Evolutionary conservation across 2,329 filamentous ascomycete species (phyloP).

Genomic region (Xylariaceae sp.): DNA sequence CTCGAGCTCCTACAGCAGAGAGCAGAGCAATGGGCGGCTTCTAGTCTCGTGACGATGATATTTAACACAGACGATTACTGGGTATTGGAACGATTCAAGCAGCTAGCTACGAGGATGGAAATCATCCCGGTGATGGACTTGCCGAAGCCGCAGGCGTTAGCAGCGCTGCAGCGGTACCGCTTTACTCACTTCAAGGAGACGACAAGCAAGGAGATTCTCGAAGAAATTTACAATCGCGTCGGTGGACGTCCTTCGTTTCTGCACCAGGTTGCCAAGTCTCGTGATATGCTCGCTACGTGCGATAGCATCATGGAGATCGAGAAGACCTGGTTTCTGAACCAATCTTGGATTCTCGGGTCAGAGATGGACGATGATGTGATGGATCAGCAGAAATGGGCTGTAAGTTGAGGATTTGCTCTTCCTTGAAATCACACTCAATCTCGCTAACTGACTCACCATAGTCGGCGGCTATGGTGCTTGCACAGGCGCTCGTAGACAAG

Average conservation of each 20-base stretch:
- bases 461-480: conserved; percentile 90
- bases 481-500: conserved; percentile 81
- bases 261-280: conserved; percentile 81
- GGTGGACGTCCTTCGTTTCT: conserved; percentile 86
- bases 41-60: conserved; percentile 83
- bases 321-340: conserved; percentile 75
- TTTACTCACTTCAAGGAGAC: conserved; percentile 67
- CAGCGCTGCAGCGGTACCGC: conserved; percentile 76
- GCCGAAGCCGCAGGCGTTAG: conserved; percentile 70
- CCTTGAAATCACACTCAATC: neutral
- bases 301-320: conserved; percentile 66
- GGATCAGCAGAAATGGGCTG: conserved; percentile 94
- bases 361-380: conserved; percentile 96
- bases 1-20: conserved; percentile 93
- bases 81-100: conserved; percentile 93
- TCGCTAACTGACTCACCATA: conserved; percentile 34
- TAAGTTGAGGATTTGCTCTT: conserved; percentile 43
- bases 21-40: conserved; percentile 93
- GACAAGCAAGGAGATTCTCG: conserved; percentile 52
- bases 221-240: conserved; percentile 78
- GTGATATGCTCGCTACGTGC: conserved; percentile 75
- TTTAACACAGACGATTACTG: conserved; percentile 98
- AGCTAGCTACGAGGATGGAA: conserved; percentile 90
- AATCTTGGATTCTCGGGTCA: conserved; percentile 70
- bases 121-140: conserved; percentile 83